Base-by-base conservation (phyloP, 1,284 basidiomycete genomes). In the Hymenochaete sp. region DNA sequence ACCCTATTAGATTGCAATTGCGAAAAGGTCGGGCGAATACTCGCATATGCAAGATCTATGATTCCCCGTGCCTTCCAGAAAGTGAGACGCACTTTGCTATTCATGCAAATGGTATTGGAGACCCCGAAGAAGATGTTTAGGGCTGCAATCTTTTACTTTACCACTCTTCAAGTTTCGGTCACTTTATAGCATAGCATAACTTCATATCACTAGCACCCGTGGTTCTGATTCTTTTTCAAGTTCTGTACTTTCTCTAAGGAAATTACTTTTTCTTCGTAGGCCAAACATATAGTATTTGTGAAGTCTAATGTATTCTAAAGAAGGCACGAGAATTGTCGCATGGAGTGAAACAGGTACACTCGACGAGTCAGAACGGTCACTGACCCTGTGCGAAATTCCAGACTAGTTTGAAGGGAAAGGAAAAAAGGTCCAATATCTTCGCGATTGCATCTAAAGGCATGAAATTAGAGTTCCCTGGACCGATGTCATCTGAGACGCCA, bases 31-130 rank as follows among this genome's bases (percentile, higher is more conserved):
- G 95, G 29, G 96, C 88, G 7, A 86, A 89, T 50, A 93, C 90
- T 42, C 86, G 96, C 53, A 84, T 92, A 38, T 96, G 93, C 67
- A 95, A 93, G 65, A 95, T 98, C 53, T 95, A 96, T 52, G 96
- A 98, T 67, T 97, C 93, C 5, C 96, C 96, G 0, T 98, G 93
- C 66, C 71, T 99, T 33, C 96, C 96, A 4, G 96, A 99, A 64
- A 91, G 90, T 49, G 95, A 98, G 61, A 92, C 87, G 2, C 86
- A 90, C 52, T 98, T 98, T 62, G 88, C 92, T 24, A 98, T 99
- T 63, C 80, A 90, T 48, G 66, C 77, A 11, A 82, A 85, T 56
- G 92, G 92, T 55, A 90, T 95, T 50, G 88, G 87, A 4, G 91
- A 95, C 58, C 91, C 92, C 1, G 89, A 93, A 57, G 92, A 93